Conservation (phyloP, 768 basidiomycete species). For the Boletus pseudopeckii region DNA sequence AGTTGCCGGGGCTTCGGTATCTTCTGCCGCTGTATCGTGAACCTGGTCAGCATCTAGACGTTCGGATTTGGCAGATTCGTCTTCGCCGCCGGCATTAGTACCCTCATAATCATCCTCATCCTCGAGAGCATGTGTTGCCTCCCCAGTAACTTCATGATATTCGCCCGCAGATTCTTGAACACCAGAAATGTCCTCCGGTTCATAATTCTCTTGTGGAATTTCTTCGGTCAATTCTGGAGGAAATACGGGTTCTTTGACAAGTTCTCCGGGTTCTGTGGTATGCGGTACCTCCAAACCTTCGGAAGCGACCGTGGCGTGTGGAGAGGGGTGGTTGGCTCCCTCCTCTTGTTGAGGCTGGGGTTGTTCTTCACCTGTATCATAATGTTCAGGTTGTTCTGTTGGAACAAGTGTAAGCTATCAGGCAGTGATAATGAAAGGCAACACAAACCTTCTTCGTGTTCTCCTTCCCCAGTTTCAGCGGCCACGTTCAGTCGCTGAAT, state of each 20-base stretch:
- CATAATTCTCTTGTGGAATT: slow-evolving; percentile 8
- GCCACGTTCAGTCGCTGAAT: slow-evolving; percentile 38
- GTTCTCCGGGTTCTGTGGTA: slow-evolving; percentile 1
- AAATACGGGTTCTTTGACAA: not conserved
- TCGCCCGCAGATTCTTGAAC: slow-evolving; percentile 13
- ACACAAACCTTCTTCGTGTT: slow-evolving; percentile 21
- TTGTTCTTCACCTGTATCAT: slow-evolving; percentile 9
- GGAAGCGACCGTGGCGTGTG: not conserved
- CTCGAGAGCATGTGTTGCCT: slow-evolving; percentile 14
- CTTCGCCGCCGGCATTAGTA: slow-evolving; percentile 17
- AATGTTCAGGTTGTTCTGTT: slow-evolving; percentile 16
- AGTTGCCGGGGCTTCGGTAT: slow-evolving; percentile 18
- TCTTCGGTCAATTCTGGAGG: slow-evolving; percentile 3
- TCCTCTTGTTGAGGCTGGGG: slow-evolving; percentile 6
- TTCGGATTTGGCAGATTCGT: slow-evolving; percentile 15
- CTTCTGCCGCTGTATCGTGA: slow-evolving; percentile 21
- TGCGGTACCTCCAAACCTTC: not conserved
- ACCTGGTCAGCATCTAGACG: slow-evolving; percentile 29
- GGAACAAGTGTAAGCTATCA: not conserved
- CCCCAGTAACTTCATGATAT: slow-evolving; percentile 17
- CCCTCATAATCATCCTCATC: slow-evolving; percentile 22
- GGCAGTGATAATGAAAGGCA: not conserved
- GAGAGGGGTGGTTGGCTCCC: not conserved
- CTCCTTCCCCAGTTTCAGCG: slow-evolving; percentile 13
- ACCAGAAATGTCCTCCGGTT: not conserved